These are phyloP conservation scores for Pythium volutum DNA, from an alignment of 352 stramenopile genomes.

Conservation along the genomic window DNA sequence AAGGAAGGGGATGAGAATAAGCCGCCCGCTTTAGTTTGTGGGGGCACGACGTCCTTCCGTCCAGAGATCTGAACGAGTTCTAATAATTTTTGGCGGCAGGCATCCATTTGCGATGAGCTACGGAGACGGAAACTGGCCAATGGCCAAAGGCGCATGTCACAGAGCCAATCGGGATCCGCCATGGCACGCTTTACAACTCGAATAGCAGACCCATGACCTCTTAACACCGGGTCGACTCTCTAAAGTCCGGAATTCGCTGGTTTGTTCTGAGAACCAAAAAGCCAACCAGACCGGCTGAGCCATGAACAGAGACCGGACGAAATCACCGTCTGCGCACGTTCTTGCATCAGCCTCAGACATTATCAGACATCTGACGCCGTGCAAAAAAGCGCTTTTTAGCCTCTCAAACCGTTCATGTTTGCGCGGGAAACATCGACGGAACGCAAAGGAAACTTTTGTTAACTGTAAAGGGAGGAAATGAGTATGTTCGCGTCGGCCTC, in stretches of 20 bases:
- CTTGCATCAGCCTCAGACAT: neutral
- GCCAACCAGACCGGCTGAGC: no score
- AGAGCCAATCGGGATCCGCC: constrained; percentile 8
- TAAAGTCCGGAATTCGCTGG: no score
- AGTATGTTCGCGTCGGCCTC: constrained; percentile 4
- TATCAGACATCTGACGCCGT: no score
- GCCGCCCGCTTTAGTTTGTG: no score
- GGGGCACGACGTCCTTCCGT: no score
- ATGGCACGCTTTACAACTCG: constrained; percentile 4
- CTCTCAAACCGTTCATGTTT: neutral
- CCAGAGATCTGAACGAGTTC: no score
- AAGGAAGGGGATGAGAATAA: no score
- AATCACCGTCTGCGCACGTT: no score
- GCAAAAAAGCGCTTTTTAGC: constrained; percentile 1
- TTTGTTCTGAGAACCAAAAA: no score
- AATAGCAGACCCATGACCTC: neutral
- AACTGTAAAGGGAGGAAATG: neutral
- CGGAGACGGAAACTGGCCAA: constrained; percentile 5
- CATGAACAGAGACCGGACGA: no score
- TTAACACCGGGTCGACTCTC: neutral
- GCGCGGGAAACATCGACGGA: neutral
- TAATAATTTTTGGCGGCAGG: no score
- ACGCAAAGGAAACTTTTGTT: neutral
- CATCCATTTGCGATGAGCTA: neutral
- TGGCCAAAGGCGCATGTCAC: neutral